Base-by-base conservation (phyloP, 768 basidiomycete genomes). In the Austroboletus festivus region DNA sequence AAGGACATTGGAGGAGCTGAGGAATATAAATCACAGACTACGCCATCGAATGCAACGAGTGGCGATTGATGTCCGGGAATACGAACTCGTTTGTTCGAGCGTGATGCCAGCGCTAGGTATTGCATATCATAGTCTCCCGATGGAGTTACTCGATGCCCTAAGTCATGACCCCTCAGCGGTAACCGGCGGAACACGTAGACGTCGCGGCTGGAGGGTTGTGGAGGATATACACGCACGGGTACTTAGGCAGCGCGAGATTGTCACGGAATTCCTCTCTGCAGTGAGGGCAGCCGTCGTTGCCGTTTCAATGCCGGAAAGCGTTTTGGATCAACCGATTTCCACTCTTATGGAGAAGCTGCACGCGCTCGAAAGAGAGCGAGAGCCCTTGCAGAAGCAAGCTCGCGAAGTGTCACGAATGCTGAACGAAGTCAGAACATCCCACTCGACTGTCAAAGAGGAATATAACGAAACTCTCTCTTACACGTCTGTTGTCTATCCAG, bases 111-210 rank as follows among this genome's bases (percentile, higher is more conserved):
- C 73, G 4, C 69, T 83, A 20, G 80, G 75, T 15, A 63, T 78
- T 23, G 63, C 71, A 8, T 71, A 80, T 54, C 68, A 60, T 15
- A 68, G 70, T 33, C 70, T 90, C 34, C 82, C 88, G 7, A 71
- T 72, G 54, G 85, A 88, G 19, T 72, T 90, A 7, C 65, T 88
- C 31, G 87, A 89, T 42, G 83, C 86, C 3, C 81, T 89, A 57
- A 79, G 76, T 31, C 86, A 86, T 50, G 88, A 91, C 61, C 88
- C 88, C 41, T 80, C 85, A 3, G 81, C 83, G n/a, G 81, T 89
- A 18, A 85, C 81, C 3, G 77, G 84, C 16, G 68, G 76, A 6
- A 86, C 87, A 0, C 77, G 82, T 40, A 73, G 77, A 37, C 72
- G 76, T 23, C 71, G 69, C 43, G 80, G 86, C 10, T 90, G 84